These are phyloP conservation scores for Metschnikowia aberdeeniae DNA, from an alignment of 805 yeast genomes.

Conservation along the genomic window DNA sequence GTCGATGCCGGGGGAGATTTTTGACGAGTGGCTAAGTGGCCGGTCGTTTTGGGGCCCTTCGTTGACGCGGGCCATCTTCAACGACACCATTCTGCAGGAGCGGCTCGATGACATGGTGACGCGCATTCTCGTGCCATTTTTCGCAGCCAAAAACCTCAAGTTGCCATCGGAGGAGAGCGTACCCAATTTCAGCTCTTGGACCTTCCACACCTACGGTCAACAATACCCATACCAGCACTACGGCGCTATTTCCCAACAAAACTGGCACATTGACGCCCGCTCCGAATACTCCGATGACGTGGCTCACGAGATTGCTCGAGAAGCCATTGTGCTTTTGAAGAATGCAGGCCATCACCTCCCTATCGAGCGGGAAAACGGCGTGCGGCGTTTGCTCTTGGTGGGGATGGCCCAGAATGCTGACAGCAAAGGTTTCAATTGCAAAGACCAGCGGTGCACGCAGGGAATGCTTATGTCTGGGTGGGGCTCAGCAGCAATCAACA, in stretches of 20 bases:
- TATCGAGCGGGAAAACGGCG: constrained; percentile 40
- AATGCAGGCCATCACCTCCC: constrained; percentile 52
- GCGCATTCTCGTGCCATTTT: constrained; percentile 55
- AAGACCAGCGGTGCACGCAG: constrained; percentile 48
- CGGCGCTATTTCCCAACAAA: constrained; percentile 52
- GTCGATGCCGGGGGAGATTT: constrained; percentile 60
- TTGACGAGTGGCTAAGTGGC: constrained; percentile 51
- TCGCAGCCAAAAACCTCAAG: constrained; percentile 35
- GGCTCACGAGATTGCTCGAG: constrained; percentile 52
- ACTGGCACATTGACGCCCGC: constrained; percentile 53
- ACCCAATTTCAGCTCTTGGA: constrained; percentile 59
- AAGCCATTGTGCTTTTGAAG: constrained; percentile 53
- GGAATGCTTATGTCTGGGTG: constrained; percentile 59
- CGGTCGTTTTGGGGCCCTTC: constrained; percentile 57
- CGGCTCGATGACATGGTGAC: constrained; percentile 61
- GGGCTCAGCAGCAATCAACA: constrained; percentile 60
- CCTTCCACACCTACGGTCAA: constrained; percentile 51
- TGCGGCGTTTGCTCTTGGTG: constrained; percentile 41
- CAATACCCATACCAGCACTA: constrained; percentile 49
- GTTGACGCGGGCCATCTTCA: constrained; percentile 51
- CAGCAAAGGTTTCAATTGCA: constrained; percentile 49
- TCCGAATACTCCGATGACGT: constrained; percentile 44
- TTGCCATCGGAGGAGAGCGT: constrained; percentile 39
- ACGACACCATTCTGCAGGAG: constrained; percentile 49
- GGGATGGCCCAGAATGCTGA: constrained; percentile 53